A percentile compares a stretch with the other conserved stretches of the same genome.
Conservation (phyloP, 768 basidiomycete genomes). For the Leccinellum albellum region DNA sequence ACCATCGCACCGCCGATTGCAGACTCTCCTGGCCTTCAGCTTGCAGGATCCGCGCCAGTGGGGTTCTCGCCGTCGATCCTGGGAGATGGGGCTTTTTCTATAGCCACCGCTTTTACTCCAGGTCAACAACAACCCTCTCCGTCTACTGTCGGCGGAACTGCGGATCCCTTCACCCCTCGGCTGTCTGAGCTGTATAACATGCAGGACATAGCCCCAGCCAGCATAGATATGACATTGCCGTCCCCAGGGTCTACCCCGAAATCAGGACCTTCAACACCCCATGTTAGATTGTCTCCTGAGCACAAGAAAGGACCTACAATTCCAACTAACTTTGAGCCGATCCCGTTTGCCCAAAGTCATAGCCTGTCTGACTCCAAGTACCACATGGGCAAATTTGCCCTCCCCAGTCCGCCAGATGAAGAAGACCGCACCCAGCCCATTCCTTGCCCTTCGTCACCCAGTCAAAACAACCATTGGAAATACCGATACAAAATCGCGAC, state of each 20-base stretch:
- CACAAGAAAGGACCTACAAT: slow-evolving; percentile 13
- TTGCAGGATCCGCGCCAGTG: slow-evolving; percentile 32
- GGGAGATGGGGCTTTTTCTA: slow-evolving; percentile 27
- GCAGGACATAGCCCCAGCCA: slow-evolving; percentile 27
- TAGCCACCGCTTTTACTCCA: slow-evolving; percentile 18
- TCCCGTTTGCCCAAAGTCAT: slow-evolving; percentile 67
- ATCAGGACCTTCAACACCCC: slow-evolving; percentile 51
- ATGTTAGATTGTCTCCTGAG: slow-evolving; percentile 42
- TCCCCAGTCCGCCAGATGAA: slow-evolving; percentile 62
- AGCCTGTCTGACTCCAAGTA: slow-evolving; percentile 71
- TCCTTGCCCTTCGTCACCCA: slow-evolving; percentile 16
- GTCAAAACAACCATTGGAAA: slow-evolving; percentile 41
- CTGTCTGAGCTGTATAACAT: slow-evolving; percentile 20
- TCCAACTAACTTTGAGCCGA: slow-evolving; percentile 53
- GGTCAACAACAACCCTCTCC: slow-evolving; percentile 29
- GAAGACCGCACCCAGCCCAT: slow-evolving; percentile 34
- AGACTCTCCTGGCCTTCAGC: slow-evolving; percentile 27
- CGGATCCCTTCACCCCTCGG: slow-evolving; percentile 20
- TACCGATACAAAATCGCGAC: slow-evolving; percentile 56
- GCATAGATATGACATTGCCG: slow-evolving; percentile 44
- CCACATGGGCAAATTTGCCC: slow-evolving; percentile 62
- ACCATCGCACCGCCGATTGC: slow-evolving; percentile 15
- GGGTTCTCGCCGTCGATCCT: slow-evolving; percentile 33
- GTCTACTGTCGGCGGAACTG: slow-evolving; percentile 26
- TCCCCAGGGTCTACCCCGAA: slow-evolving; percentile 52